Base-by-base conservation (phyloP, 2,329 filamentous ascomycete genomes). In the Ilyonectria mors-panacis region DNA sequence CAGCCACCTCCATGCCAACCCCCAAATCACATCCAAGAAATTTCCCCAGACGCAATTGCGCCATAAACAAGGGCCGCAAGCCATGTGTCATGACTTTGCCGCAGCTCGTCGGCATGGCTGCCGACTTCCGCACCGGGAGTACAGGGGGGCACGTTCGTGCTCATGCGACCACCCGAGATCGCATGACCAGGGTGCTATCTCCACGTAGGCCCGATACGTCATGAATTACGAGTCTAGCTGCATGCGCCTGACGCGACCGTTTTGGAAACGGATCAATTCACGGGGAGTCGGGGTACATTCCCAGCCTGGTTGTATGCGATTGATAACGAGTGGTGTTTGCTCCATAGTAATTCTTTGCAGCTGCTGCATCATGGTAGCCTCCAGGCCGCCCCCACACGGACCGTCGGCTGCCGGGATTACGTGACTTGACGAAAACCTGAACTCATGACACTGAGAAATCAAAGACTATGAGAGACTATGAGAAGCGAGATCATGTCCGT, bases 131-230 rank as follows among this genome's bases (percentile, higher is more conserved):
- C 59, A 30, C n/a, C 50, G 17, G 28, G 17, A 28, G 28, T 19
- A 17, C n/a, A 13, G n/a, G 10, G 10, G 19, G 39, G 39, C 30
- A n/a, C 6, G 30, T 53, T 51, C 9, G 33, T 57, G 53, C 51
- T 51, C 57, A 61, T 61, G 57, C 63, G 63, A 65, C 63, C 63
- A 61, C 63, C 63, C 63, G 63, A 65, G 48, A 54, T 57, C 51
- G 45, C 63, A 57, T 61, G 63, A 51, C 44, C 53, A 12, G 44
- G 57, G 47, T n/a, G 26, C 37, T 53, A 48, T 47, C 42, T 59
- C 62, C 48, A 47, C 62, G 56, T 59, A 39, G 55, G 39, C 9
- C 15, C 55, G 28, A 39, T 65, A 44, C 63, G 63, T 65, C 63
- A 65, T 60, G 50, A 50, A 26, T 57, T 60, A 65, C 57, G 63